phyloP scores from a whole-genome alignment of 1,284 basidiomycete genomes.

The Rugosomyces carneus region DNA sequence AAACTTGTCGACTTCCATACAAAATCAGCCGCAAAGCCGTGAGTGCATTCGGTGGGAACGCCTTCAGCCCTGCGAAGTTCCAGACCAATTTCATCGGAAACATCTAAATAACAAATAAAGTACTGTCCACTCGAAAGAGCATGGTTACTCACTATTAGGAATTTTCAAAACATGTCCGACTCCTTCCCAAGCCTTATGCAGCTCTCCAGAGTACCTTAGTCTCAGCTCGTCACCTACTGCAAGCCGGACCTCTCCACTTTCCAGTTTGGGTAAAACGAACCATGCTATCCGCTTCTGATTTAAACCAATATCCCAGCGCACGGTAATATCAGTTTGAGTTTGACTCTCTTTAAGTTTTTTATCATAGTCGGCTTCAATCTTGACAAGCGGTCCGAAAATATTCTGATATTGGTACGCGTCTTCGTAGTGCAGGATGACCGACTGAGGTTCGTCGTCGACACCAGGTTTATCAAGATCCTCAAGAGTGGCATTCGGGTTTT shows the following conservation, averaged over 20 bases:
- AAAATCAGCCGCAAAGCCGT: slow-evolving; percentile 95
- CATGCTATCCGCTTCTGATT: slow-evolving; percentile 98
- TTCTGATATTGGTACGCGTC: slow-evolving; percentile 99
- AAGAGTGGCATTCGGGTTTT: slow-evolving; percentile 89
- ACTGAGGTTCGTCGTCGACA: slow-evolving; percentile 93
- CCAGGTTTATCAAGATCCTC: slow-evolving; percentile 97
- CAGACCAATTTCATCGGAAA: slow-evolving; percentile 95
- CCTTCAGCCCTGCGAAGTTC: slow-evolving; percentile 89
- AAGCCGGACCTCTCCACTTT: slow-evolving; percentile 95
- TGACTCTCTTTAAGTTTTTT: slow-evolving; percentile 97
- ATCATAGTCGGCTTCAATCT: slow-evolving; percentile 99
- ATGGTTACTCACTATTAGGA: slow-evolving; percentile 78
- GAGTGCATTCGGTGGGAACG: slow-evolving; percentile 92
- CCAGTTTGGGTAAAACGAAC: slow-evolving; percentile 94
- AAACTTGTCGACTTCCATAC: slow-evolving; percentile 99
- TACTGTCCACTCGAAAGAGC: not conserved
- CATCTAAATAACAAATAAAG: slow-evolving; percentile 50
- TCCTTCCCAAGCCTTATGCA: slow-evolving; percentile 94
- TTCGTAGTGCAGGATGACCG: slow-evolving; percentile 87
- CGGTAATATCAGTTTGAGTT: slow-evolving; percentile 93
- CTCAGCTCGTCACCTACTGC: slow-evolving; percentile 96
- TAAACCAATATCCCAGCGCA: slow-evolving; percentile 96
- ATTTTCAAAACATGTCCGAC: slow-evolving; percentile 98
- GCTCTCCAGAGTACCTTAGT: slow-evolving; percentile 83
- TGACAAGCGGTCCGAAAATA: slow-evolving; percentile 97